These are phyloP conservation scores for Lycium ferocissimum DNA, from an alignment of 257 asterid species.

Conservation along the genomic window DNA sequence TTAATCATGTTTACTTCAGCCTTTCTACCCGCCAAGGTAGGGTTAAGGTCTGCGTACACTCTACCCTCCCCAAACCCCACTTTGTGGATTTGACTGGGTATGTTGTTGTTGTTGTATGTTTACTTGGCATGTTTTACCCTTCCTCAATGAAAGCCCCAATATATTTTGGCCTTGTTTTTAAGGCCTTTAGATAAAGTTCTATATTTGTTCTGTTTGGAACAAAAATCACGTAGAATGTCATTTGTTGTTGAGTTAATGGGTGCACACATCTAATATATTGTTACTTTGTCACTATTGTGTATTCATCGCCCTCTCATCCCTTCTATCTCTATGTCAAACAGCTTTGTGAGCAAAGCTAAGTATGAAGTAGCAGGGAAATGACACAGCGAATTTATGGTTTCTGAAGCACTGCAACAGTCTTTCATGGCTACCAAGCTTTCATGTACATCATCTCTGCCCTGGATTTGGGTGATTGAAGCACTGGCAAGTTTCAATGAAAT, in stretches of 20 bases:
- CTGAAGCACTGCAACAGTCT: conserved; percentile 42
- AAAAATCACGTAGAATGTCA: not conserved
- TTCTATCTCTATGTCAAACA: conserved; percentile 17
- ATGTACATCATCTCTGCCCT: conserved; percentile 49
- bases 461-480: conserved; percentile 67
- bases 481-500: conserved; percentile 53
- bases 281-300: not conserved
- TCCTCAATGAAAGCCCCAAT: too few species aligned
- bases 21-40: too few species aligned
- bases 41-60: too few species aligned
- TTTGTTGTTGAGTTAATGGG: not conserved
- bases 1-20: not conserved
- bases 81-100: too few species aligned
- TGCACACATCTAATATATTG: not conserved
- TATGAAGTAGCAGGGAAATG: conserved; percentile 23
- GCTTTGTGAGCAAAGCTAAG: not conserved
- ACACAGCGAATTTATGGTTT: conserved; percentile 28
- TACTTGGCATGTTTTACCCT: too few species aligned
- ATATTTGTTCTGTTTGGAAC: not conserved
- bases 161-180: conserved; percentile 17
- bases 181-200: not conserved
- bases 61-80: too few species aligned
- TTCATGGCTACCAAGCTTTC: conserved; percentile 50
- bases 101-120: too few species aligned
- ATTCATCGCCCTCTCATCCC: not conserved